Evolutionary conservation across 257 asterid genomes (phyloP), one percentile per base, ranked within the genome.

Genomic region (Solanum virginianum): DNA sequence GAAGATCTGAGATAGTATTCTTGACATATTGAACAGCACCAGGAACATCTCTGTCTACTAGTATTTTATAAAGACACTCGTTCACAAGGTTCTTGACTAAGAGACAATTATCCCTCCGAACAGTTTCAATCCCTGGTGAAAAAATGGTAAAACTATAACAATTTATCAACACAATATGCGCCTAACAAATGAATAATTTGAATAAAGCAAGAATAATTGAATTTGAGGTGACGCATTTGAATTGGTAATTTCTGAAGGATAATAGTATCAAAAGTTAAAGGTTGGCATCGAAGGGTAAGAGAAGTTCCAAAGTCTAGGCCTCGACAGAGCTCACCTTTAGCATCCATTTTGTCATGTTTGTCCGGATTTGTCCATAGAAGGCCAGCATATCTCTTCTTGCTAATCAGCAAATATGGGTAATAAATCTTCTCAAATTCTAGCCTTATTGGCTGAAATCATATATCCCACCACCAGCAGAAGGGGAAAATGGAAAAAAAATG

Each of bases 321-420:
- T 87, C 85, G 85, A 80, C 56, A 47, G 39, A 77, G 80, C 89
- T 88, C 91, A 97, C 99, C 99, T 93, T 97, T 97, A 24, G 98
- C 92, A 86, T 97, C 98, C 98, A 97, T 97, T 91, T 95, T 97
- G 92, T 97, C 99, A 86, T 90, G 93, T 88, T 95, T 97, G 87
- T 91, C 87, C 62, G 97, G 98, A 90, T 92, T 97, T 87, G 99
- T 95, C 99, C 99, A 97, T 85, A 92, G 89, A 87, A 97, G 99
- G 82, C 99, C 99, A 88, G 99, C 99, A 87, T 97, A 97, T 87
- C 99, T 97, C 95, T 97, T 97, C 95, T 97, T 97, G 92, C 99
- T 97, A 83, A 97, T 97, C 75, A 97, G 88, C 54, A 97, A 89
- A 88, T 97, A 97, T 80, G 99, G 99, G 89, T 86, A 93, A 90